A percentile compares a stretch with the other conserved stretches of the same genome.
These are phyloP conservation scores for Acorus gramineus DNA, from an alignment of 106 monocot genomes.

Conservation along the genomic window DNA sequence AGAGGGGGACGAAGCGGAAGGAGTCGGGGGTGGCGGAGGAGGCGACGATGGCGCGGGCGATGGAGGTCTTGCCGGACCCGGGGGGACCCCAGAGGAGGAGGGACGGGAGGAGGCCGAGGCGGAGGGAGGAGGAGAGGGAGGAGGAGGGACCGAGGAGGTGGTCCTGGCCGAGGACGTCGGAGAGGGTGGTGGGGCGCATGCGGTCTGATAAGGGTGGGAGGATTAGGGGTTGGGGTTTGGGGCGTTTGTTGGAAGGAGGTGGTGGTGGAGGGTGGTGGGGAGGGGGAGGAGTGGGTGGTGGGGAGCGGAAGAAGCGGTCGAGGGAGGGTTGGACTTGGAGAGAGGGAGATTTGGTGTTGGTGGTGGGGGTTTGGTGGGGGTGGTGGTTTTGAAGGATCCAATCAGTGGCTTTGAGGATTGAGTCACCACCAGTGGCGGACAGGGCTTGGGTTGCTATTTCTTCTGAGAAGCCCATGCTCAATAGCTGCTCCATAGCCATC, in stretches of 20 bases:
- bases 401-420: conserved; percentile 43
- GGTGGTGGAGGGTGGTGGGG: background rate
- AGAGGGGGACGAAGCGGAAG: conserved; percentile 52
- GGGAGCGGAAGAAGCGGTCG: conserved; percentile 25
- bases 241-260: conserved; percentile 1
- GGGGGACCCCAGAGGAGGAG: conserved; percentile 83
- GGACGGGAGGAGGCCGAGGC: conserved; percentile 31
- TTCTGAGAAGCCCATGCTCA: conserved; percentile 73
- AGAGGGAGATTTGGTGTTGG: conserved; percentile 3
- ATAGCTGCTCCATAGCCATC: conserved; percentile 44
- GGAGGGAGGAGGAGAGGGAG: conserved; percentile 27
- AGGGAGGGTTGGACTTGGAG: conserved; percentile 24
- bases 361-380: conserved; percentile 2
- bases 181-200: conserved; percentile 53
- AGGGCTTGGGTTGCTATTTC: conserved; percentile 52
- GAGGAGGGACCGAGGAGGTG: conserved; percentile 53
- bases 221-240: conserved; percentile 5
- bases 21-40: conserved; percentile 11
- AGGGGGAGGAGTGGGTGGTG: background rate
- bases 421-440: conserved; percentile 37
- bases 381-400: conserved; percentile 54
- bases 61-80: conserved; percentile 70
- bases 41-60: conserved; percentile 53
- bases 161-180: conserved; percentile 52
- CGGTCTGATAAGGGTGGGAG: conserved; percentile 49